Base-by-base conservation (phyloP, 192 early-diverging fungal genomes). In the Hyaloraphidium curvatum region DNA sequence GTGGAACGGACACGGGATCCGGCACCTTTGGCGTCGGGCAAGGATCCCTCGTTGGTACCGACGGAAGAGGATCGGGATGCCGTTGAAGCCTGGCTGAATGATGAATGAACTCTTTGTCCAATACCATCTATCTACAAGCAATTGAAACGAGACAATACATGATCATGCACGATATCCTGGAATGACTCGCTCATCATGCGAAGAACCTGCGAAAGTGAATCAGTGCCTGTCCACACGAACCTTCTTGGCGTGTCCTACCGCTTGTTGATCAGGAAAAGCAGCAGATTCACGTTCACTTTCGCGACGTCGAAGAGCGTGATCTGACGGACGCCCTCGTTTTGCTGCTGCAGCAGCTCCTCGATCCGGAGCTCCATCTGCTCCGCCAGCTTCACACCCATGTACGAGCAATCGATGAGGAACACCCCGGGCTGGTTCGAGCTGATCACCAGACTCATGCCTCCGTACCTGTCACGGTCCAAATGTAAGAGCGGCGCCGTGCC, bases 251-350 rank as follows among this genome's bases (percentile, higher is more conserved):
- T n/a, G 14, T 61, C 62, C 53, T 53, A 99, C 81, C 96, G 94
- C 65, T 95, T 95, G 78, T 99, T 99, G 59, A 99, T 81, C 25
- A 99, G 65, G 62, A 80, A 96, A 30, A 95, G 82, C 43, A 99
- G 70, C 55, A 99, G 59, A 59, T 99, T 96, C 29, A 96, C 81
- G 67, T 99, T 99, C 39, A 97, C 86, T 54, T 88, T 90, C 40
- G 84, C 80, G 35, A 84, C 82, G 61, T 94, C 93, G 65, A 93
- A 85, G 17, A 99, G 65, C 26, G 76, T 84, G 75, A 95, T 92
- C 14, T 85, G 78, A 48, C 84, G 79, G 23, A 87, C 78, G 55
- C 87, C 87, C 59, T 97, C 83, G 17, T 22, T 25, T 67, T 96
- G 91, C 43, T 76, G 71, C 62, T 94, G 87, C 52, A 99, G 68